Evolutionary conservation across 768 basidiomycete species (phyloP).

Genomic region (Suillus tomentosus): DNA sequence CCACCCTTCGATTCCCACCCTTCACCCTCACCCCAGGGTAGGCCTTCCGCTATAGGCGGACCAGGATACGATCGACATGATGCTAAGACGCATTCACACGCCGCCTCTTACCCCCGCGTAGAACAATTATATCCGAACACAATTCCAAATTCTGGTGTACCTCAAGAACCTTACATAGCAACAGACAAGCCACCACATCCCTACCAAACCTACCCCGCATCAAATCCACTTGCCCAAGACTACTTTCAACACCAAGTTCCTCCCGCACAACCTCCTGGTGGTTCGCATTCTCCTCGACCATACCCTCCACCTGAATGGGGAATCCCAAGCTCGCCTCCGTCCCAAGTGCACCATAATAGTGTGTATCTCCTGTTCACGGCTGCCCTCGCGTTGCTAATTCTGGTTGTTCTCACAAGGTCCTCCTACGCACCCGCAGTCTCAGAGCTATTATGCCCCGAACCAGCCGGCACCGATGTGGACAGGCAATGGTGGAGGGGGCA

Average conservation of each 20-base stretch:
- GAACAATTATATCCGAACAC: slow-evolving; percentile 9
- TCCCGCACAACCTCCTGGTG: slow-evolving; percentile 1
- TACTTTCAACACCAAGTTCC: not conserved
- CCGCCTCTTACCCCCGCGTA: not conserved
- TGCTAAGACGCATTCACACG: not conserved
- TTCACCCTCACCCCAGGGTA: not conserved
- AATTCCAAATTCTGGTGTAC: not conserved
- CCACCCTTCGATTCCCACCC: not conserved
- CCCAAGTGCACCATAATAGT: slow-evolving; percentile 38
- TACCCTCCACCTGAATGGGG: slow-evolving; percentile 15
- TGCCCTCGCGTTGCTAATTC: slow-evolving; percentile 1
- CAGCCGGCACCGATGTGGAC: slow-evolving; percentile 10
- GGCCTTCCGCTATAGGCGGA: slow-evolving; percentile 5
- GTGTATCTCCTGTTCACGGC: slow-evolving; percentile 24
- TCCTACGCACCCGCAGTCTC: slow-evolving; percentile 14
- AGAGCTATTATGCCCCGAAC: slow-evolving; percentile 16
- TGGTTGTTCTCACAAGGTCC: slow-evolving; percentile 12
- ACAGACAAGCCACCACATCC: not conserved
- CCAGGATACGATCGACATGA: not conserved
- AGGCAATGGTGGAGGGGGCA: slow-evolving; percentile 12
- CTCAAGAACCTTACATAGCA: not conserved
- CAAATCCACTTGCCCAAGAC: slow-evolving; percentile 3
- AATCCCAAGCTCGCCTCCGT: slow-evolving; percentile 27
- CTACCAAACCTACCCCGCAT: not conserved
- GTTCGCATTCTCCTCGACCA: slow-evolving; percentile 4